Conservation (phyloP, 179 eudicot species). For the Silene vulgaris region DNA sequence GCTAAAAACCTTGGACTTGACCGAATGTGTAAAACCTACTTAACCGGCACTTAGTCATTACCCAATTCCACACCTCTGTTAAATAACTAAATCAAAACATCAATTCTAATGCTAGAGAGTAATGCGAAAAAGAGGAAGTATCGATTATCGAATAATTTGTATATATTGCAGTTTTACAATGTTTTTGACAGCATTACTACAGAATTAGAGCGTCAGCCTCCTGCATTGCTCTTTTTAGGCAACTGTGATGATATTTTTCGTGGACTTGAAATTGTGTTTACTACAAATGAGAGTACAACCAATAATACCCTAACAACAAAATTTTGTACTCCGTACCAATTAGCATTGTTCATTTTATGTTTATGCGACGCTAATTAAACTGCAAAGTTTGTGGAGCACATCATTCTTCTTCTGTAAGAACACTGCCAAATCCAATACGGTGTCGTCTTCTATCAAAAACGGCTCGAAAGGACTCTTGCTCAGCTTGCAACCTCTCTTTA, state of each 20-base stretch:
- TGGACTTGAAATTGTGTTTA: not conserved
- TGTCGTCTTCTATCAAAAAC: conserved; percentile 81
- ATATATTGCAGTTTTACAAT: not conserved
- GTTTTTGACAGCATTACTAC: not conserved
- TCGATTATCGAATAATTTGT: not conserved
- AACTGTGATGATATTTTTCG: not conserved
- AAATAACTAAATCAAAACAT: too few species aligned
- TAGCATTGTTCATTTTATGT: not conserved
- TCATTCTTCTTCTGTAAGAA: conserved; percentile 44
- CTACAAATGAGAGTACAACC: conserved; percentile 13
- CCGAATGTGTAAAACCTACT: too few species aligned
- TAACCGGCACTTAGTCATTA: too few species aligned
- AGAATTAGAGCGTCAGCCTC: not conserved
- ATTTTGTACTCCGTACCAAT: not conserved
- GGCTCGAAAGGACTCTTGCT: conserved; percentile 72
- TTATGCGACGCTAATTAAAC: not conserved
- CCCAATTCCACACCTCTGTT: too few species aligned
- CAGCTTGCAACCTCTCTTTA: conserved; percentile 77
- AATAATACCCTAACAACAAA: not conserved
- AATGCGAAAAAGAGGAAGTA: not conserved
- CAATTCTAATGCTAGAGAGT: not conserved
- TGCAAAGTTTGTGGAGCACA: not conserved
- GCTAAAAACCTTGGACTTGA: too few species aligned
- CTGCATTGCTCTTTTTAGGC: not conserved
- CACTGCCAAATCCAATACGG: conserved; percentile 56